Conservation (phyloP, 2,329 filamentous ascomycete species). For the Penicillium sp. region DNA sequence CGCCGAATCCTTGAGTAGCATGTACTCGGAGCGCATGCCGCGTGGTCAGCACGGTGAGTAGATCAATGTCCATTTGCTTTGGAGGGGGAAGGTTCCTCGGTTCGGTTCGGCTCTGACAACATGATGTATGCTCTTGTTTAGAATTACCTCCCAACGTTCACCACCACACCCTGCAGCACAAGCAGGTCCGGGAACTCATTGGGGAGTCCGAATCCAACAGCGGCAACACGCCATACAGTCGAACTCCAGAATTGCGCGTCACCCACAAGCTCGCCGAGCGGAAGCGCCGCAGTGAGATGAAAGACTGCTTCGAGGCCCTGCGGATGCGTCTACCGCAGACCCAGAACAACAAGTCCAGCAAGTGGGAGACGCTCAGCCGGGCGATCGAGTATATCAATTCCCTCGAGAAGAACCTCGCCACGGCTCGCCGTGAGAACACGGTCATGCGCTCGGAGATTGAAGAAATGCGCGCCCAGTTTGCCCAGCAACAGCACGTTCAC, state of each 20-base stretch:
- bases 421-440: constrained; percentile 35
- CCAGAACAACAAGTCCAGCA: constrained; percentile 48
- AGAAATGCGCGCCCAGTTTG: constrained; percentile 37
- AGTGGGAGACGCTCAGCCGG: constrained; percentile 46
- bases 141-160: constrained; percentile 45
- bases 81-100: not conserved
- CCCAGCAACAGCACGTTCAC: constrained; percentile 28
- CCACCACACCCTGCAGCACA: constrained; percentile 45
- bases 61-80: not conserved
- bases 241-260: constrained; percentile 45
- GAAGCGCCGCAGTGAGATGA: constrained; percentile 49
- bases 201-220: constrained; percentile 40
- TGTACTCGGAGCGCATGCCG: constrained; percentile 44
- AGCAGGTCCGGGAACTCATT: constrained; percentile 44
- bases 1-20: constrained; percentile 44
- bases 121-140: constrained; percentile 12
- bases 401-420: constrained; percentile 38
- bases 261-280: constrained; percentile 48
- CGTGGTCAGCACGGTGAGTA: constrained; percentile 44
- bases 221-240: constrained; percentile 43
- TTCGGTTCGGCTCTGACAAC: not conserved
- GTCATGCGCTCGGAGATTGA: constrained; percentile 33
- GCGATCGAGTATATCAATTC: constrained; percentile 46
- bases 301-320: constrained; percentile 46
- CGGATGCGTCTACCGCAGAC: constrained; percentile 40